Percentiles rank a stretch among this genome's conserved stretches.
Evolutionary conservation across 2,329 filamentous ascomycete species (phyloP).

Genomic region (Fusarium sp.): DNA sequence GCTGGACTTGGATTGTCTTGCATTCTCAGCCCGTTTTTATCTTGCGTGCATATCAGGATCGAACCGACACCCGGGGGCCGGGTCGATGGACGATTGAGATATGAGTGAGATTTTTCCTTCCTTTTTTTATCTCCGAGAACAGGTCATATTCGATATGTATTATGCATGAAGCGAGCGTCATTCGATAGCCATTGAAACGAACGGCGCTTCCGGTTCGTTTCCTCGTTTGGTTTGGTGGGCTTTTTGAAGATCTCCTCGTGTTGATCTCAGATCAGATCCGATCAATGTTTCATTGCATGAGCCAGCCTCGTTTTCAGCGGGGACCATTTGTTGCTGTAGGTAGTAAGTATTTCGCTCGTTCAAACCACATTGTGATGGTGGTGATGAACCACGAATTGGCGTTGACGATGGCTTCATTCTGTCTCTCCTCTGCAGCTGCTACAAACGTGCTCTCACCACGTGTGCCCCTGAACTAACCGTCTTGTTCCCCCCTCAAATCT

Average conservation of each 20-base stretch:
- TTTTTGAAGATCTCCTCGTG: neutral
- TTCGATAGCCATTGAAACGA: neutral
- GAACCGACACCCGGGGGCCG: conserved; percentile 9
- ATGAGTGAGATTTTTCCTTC: neutral
- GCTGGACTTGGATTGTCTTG: neutral
- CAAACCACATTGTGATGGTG: neutral
- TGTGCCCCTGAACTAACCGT: neutral
- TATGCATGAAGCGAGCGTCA: neutral
- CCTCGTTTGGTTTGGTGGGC: neutral
- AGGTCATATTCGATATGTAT: neutral
- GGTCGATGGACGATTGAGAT: conserved; percentile 7
- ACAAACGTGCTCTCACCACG: neutral
- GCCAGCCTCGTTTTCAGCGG: neutral
- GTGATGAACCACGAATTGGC: neutral
- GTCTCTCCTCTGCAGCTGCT: neutral
- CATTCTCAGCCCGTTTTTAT: neutral
- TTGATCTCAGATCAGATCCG: neutral
- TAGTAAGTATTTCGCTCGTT: neutral
- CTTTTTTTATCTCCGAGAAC: neutral
- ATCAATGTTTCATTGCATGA: neutral
- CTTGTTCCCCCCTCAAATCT: neutral
- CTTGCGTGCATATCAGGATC: conserved; percentile 12
- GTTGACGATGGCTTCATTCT: neutral
- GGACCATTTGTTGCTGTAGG: neutral
- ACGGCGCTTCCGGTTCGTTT: neutral